Conservation (phyloP, 768 basidiomycete genomes). For the Favolaschia claudopus region DNA sequence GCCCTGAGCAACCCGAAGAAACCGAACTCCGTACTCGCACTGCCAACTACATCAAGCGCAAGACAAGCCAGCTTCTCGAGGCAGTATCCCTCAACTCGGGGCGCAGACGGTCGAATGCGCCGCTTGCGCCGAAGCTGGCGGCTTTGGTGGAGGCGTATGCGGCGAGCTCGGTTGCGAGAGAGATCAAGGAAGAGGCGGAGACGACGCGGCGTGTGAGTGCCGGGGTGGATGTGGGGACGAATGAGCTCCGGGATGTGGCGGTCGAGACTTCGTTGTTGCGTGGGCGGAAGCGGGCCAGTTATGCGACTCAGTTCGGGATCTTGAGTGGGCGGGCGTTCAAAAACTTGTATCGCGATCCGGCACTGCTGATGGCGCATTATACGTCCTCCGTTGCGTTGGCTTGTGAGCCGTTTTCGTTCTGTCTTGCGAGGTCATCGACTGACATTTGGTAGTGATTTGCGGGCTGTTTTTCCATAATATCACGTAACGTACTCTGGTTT, state of each 20-base stretch:
- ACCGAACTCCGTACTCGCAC: slow-evolving; percentile 62
- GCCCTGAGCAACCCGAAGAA: slow-evolving; percentile 47
- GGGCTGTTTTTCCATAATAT: slow-evolving; percentile 94
- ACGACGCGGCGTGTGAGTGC: slow-evolving; percentile 46
- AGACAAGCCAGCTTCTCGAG: slow-evolving; percentile 77
- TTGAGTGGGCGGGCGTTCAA: slow-evolving; percentile 97
- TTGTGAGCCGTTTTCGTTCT: slow-evolving; percentile 54
- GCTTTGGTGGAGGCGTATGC: slow-evolving; percentile 78
- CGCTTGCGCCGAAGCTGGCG: slow-evolving; percentile 66
- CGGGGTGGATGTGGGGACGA: slow-evolving; percentile 37
- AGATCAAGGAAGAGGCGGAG: slow-evolving; percentile 69
- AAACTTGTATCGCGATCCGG: slow-evolving; percentile 95
- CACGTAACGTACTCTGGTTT: slow-evolving; percentile 54
- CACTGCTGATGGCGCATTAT: slow-evolving; percentile 92
- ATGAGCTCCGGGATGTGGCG: slow-evolving; percentile 70
- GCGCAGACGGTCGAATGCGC: slow-evolving; percentile 32
- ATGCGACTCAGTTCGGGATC: slow-evolving; percentile 91
- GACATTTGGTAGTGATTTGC: slow-evolving; percentile 70
- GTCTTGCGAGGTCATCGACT: slow-evolving; percentile 1
- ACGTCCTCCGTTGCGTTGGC: slow-evolving; percentile 84
- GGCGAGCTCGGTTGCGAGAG: slow-evolving; percentile 67
- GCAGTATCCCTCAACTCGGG: slow-evolving; percentile 52
- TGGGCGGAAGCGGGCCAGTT: slow-evolving; percentile 82
- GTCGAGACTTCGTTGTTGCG: slow-evolving; percentile 73
- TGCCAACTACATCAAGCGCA: slow-evolving; percentile 65